phyloP scores from a whole-genome alignment of 139 green algal genomes.

The Coccomyxa sp. region DNA sequence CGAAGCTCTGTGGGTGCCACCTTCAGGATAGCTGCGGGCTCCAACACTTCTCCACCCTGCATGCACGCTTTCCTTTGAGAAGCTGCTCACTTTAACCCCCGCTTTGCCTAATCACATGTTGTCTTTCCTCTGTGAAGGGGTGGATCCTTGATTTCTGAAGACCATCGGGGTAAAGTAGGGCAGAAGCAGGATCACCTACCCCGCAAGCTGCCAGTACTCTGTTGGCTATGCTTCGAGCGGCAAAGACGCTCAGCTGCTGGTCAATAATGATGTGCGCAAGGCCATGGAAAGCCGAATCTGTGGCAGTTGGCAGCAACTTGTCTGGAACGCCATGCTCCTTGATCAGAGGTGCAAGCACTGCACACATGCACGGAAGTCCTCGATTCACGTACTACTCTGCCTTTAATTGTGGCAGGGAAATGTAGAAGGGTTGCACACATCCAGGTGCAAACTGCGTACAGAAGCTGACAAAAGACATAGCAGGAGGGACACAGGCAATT shows the following conservation, averaged over 20 bases:
- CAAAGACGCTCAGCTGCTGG: slow-evolving; percentile 40
- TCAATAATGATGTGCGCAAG: slow-evolving; percentile 45
- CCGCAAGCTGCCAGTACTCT: slow-evolving; percentile 29
- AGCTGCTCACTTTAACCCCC: not conserved
- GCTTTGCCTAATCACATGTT: too few species aligned
- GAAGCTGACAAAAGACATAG: not conserved
- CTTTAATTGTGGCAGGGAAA: not conserved
- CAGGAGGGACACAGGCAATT: not conserved
- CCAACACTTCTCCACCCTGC: slow-evolving; percentile 16
- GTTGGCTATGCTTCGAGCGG: slow-evolving; percentile 32
- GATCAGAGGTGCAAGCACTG: slow-evolving; percentile 36
- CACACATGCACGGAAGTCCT: not conserved
- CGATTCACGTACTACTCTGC: not conserved
- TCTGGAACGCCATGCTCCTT: slow-evolving; percentile 21
- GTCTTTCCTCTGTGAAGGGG: not conserved
- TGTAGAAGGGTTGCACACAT: not conserved
- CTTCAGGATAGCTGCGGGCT: slow-evolving; percentile 7
- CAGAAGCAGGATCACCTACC: slow-evolving; percentile 6
- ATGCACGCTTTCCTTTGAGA: not conserved
- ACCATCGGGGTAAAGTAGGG: not conserved
- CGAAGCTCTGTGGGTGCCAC: slow-evolving; percentile 7
- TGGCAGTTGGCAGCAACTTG: slow-evolving; percentile 25
- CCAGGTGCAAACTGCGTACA: not conserved
- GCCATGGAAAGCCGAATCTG: slow-evolving; percentile 20
- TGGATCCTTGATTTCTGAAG: not conserved